Evolutionary conservation across 75 land plant species (phyloP).

Genomic region (Cryptomeria japonica): DNA sequence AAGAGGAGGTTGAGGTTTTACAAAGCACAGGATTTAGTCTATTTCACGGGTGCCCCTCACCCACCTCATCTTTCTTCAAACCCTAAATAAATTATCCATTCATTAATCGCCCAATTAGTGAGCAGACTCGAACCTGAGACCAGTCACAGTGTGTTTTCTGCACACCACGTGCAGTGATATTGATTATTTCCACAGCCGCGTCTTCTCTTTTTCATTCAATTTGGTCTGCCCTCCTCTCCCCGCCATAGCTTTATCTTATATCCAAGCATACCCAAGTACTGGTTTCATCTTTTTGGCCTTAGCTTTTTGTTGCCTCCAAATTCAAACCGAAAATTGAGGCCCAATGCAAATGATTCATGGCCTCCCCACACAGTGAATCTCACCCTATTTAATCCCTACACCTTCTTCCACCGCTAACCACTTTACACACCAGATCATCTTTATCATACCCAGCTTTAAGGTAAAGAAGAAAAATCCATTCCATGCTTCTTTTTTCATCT

Average conservation of each 20-base stretch:
- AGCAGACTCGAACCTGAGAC: not conserved
- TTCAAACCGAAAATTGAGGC: slow-evolving; percentile 4
- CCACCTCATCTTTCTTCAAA: not conserved
- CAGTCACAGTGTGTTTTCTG: not conserved
- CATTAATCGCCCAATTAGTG: not conserved
- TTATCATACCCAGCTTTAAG: not conserved
- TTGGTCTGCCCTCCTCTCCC: not conserved
- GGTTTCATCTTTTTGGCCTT: slow-evolving; percentile 1
- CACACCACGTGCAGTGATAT: slow-evolving; percentile 5
- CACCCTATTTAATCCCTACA: slow-evolving; percentile 1
- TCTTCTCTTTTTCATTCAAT: not conserved
- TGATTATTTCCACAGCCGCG: not conserved
- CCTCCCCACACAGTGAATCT: not conserved
- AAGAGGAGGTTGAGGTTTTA: not conserved
- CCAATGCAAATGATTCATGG: slow-evolving; percentile 1
- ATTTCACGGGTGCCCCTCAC: slow-evolving; percentile 5
- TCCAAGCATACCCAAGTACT: slow-evolving; percentile 7
- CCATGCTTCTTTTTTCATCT: not conserved
- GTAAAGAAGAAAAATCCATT: not conserved
- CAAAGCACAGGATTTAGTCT: not conserved
- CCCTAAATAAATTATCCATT: not conserved
- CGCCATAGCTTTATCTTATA: slow-evolving; percentile 4
- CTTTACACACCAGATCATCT: not conserved
- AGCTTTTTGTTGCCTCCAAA: slow-evolving; percentile 10
- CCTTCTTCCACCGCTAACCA: not conserved